Base-by-base conservation (phyloP, 352 stramenopile species). In the Phytophthora lateralis region DNA sequence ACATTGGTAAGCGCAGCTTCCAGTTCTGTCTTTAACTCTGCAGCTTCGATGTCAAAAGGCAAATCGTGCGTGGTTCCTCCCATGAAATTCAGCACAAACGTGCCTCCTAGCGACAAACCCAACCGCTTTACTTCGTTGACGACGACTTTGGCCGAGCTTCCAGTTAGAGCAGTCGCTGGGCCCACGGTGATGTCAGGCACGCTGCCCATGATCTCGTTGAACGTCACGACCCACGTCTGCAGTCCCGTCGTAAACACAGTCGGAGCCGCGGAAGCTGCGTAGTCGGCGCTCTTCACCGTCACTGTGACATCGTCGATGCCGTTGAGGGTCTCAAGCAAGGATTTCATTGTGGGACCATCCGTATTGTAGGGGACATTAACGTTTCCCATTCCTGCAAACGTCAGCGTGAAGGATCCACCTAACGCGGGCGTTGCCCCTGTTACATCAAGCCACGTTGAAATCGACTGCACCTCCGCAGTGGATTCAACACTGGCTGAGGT, bases 81-180 rank as follows among this genome's bases (percentile, higher is more conserved):
- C 65, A 97, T 78, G 49, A 97, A 98, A 35, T 91, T 92, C 6
- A 99, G 71, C 14, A 98, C 93, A 69, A 98, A 96, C 0, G 95
- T 97, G 6, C 97, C 97, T 21, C 73, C 74, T 4, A 98, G 64
- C 1, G 93, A 89, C 2, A 93, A 83, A 2, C 77, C 72, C 57
- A 97, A 96, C 45, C 60, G 75, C 21, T 63, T 74, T 11, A 94
- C 82, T 48, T 93, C 69, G 27, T 90, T 83, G n/a, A 95, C 66
- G 17, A 70, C 65, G 30, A 91, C 86, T 2, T 67, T 58, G 0
- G 83, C 85, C 6, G 55, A 54, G 18, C 77, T 92, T 24, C 89
- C 91, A 0, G 70, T 78, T 8, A 97, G 75, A 6, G 62, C 52
- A 15, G 66, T 67, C 0, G 72, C 93, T n/a, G 59, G 73, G 6